Base-by-base conservation (phyloP, 176 grass and related monocot genomes). In the Phragmites australis region DNA sequence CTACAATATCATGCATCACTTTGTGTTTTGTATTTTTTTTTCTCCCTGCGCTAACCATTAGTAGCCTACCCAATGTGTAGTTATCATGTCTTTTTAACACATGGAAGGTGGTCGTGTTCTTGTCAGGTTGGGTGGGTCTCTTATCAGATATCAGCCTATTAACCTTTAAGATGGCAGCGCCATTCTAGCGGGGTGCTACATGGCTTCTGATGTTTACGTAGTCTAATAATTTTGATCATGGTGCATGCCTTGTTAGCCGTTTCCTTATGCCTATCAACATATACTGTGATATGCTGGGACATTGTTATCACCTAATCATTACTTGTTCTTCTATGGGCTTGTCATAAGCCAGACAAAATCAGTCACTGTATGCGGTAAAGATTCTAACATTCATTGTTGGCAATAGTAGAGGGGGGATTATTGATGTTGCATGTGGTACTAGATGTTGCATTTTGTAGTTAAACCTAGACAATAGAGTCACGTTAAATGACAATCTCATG, bases 401-500 rank as follows among this genome's bases (percentile, higher is more conserved):
- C 1, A 5, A 22, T 37, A 37, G 12, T 50, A 74, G 25, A 73
- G 8, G 29, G 55, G 6, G 22, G 4, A 16, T 27, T 65, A 15
- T 79, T 52, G n/a, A 25, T 73, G 22, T 74, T 74, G 70, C 68
- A 27, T 26, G 31, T 29, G 1, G 31, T 65, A 62, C 16, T 65
- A 82, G 44, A 62, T 19, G 31, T n/a, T 42, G 22, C 48, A n/a
- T 41, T 62, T 67, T 75, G 19, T 52, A 67, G 49, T 48, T 41
- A 76, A 68, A 77, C 40, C 5, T 68, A 26, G 40, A 57, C 29
- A 6, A 8, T 31, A 23, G 17, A 47, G 40, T 84, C 43, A 47
- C 17, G 59, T 83, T 50, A 61, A 45, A 51, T 73, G 30, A 82
- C 5, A 46, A 58, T 57, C n/a, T 55, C 57, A 81, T 57, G 43